These are phyloP conservation scores for Leccinum disarticulatum DNA, from an alignment of 768 basidiomycete genomes.

Conservation along the genomic window DNA sequence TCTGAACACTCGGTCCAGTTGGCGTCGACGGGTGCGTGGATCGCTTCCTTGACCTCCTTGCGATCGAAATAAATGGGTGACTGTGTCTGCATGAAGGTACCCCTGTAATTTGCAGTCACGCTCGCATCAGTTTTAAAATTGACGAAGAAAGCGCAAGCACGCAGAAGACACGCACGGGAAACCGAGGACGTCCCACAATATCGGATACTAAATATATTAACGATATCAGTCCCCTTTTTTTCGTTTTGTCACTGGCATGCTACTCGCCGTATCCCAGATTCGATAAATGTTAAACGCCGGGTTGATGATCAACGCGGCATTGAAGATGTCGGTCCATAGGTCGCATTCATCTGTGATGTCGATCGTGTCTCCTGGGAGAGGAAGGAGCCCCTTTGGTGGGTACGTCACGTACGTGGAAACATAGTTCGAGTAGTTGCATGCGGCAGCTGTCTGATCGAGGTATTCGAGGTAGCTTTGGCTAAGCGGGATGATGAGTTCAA, in stretches of 20 bases:
- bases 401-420: conserved; percentile 62
- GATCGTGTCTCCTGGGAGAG: conserved; percentile 61
- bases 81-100: conserved; percentile 55
- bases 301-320: conserved; percentile 60
- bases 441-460: conserved; percentile 49
- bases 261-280: conserved; percentile 63
- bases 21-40: conserved; percentile 60
- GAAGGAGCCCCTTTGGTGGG: conserved; percentile 63
- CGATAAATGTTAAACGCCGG: conserved; percentile 79
- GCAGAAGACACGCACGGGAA: conserved; percentile 54
- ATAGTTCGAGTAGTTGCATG: conserved; percentile 66
- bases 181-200: conserved; percentile 80
- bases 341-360: conserved; percentile 54
- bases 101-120: conserved; percentile 34
- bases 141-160: too few species aligned
- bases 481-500: conserved; percentile 21
- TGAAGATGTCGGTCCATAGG: conserved; percentile 64
- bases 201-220: conserved; percentile 45
- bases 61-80: conserved; percentile 71
- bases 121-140: too few species aligned
- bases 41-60: conserved; percentile 58
- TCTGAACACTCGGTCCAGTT: conserved; percentile 62
- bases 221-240: conserved; percentile 2
- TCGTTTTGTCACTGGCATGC: too few species aligned
- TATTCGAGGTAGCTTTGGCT: conserved; percentile 63